Conservation (phyloP, 257 asterid genomes). For the Leonotis leonurus region DNA sequence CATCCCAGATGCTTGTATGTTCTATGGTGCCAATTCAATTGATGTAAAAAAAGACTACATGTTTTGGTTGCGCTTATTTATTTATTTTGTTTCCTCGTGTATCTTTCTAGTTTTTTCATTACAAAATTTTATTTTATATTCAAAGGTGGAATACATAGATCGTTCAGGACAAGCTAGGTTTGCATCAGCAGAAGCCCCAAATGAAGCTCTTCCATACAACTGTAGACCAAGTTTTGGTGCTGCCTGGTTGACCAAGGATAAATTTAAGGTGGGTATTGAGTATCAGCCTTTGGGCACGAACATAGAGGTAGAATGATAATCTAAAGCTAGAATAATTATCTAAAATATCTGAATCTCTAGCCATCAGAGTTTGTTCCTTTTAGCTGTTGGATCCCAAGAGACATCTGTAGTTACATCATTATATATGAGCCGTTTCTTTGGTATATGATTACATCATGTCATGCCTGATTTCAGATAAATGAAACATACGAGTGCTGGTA, state of each 20-base stretch:
- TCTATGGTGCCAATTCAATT: constrained; percentile 1
- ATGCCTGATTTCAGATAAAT: constrained; percentile 58
- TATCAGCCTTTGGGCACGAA: constrained; percentile 9
- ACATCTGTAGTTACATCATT: constrained; percentile 8
- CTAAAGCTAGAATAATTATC: constrained; percentile 9
- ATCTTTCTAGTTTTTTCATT: not conserved
- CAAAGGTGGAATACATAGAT: constrained; percentile 80
- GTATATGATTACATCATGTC: constrained; percentile 13
- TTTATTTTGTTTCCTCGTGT: not conserved
- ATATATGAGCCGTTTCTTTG: too few relatives aligned
- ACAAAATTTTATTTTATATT: constrained; percentile 2
- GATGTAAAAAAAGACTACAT: not conserved
- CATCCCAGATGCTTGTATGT: not conserved
- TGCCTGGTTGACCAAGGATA: constrained; percentile 91
- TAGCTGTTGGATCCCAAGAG: not conserved
- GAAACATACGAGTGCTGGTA: constrained; percentile 92
- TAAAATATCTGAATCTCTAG: not conserved
- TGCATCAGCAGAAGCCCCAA: constrained; percentile 91
- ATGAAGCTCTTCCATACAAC: constrained; percentile 80
- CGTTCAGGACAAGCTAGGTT: constrained; percentile 72
- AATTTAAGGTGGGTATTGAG: constrained; percentile 50
- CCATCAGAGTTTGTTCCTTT: not conserved
- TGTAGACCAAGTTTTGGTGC: constrained; percentile 88
- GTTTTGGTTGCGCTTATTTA: not conserved
- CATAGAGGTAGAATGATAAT: too few relatives aligned